Conservation (phyloP, 2,329 filamentous ascomycete species). For the Pyrenophora graminea region DNA sequence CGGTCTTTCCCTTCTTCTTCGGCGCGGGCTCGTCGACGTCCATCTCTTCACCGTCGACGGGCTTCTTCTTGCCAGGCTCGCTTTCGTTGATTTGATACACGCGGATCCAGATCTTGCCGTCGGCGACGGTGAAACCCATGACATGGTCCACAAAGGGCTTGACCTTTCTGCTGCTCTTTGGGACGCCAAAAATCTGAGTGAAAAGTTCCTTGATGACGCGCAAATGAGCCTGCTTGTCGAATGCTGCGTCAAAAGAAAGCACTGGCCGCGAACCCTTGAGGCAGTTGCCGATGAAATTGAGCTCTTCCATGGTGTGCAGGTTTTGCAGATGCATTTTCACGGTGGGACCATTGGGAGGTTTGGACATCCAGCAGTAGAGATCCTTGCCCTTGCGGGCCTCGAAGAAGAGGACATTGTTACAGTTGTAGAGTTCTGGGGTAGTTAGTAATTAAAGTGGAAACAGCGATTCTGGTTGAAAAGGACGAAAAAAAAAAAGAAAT, state of each 20-base stretch:
- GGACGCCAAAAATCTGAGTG: conserved; percentile 88
- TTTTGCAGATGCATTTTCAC: conserved; percentile 81
- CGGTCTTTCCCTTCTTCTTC: conserved; percentile 55
- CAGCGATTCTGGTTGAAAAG: not conserved
- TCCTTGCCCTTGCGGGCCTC: conserved; percentile 94
- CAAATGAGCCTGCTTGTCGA: conserved; percentile 80
- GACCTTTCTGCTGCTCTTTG: conserved; percentile 81
- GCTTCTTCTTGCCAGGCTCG: conserved; percentile 60
- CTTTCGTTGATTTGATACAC: conserved; percentile 92
- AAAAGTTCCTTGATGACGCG: conserved; percentile 87
- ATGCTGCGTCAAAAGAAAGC: conserved; percentile 86
- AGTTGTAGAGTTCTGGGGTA: conserved; percentile 73
- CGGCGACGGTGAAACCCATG: conserved; percentile 86
- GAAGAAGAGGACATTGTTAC: conserved; percentile 93
- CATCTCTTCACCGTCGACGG: conserved; percentile 48
- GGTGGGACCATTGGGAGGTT: conserved; percentile 81
- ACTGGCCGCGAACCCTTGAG: conserved; percentile 90
- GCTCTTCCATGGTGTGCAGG: conserved; percentile 92
- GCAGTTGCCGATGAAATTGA: conserved; percentile 96
- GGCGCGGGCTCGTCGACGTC: conserved; percentile 34
- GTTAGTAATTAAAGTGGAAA: conserved; percentile 10
- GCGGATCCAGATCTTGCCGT: conserved; percentile 94
- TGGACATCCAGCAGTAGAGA: conserved; percentile 90
- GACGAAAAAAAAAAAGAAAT: not conserved
- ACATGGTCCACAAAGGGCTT: conserved; percentile 98